Percentiles rank a stretch among this genome's conserved stretches.
phyloP scores from a whole-genome alignment of 805 yeast genomes.

The Cyberlindnera maritima region DNA sequence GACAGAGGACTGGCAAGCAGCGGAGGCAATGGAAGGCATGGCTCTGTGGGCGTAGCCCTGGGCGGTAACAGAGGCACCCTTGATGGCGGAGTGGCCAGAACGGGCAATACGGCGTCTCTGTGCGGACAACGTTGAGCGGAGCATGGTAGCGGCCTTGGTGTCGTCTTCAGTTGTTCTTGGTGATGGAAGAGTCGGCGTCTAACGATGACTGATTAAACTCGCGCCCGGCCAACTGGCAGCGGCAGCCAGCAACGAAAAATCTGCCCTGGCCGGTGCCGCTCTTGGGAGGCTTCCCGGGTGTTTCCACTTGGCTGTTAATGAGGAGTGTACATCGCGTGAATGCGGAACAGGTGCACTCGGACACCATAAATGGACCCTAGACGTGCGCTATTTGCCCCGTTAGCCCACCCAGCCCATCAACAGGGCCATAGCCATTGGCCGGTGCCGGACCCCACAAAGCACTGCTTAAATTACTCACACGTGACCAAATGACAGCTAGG shows the following conservation, averaged over 20 bases:
- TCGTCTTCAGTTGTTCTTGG: background rate
- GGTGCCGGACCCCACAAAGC: background rate
- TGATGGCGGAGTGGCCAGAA: slow-evolving; percentile 18
- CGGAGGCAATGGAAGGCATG: slow-evolving; percentile 16
- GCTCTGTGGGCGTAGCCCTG: slow-evolving; percentile 15
- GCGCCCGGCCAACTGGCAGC: too few species aligned
- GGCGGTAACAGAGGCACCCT: slow-evolving; percentile 14
- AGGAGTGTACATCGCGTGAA: too few species aligned
- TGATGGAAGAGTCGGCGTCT: background rate
- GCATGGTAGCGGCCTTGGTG: slow-evolving; percentile 15
- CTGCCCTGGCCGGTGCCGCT: slow-evolving; percentile 2
- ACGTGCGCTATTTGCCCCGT: too few species aligned
- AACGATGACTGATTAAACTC: slow-evolving; percentile 1
- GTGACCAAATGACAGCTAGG: background rate
- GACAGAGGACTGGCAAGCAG: slow-evolving; percentile 18
- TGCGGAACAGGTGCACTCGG: too few species aligned
- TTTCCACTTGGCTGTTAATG: too few species aligned
- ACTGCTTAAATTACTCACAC: background rate
- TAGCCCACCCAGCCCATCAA: too few species aligned
- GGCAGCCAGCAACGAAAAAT: background rate
- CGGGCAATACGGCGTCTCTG: slow-evolving; percentile 27
- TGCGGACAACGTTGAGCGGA: slow-evolving; percentile 28
- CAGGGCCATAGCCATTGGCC: background rate
- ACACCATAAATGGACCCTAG: too few species aligned
- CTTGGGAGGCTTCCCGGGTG: too few species aligned